Conservation (phyloP, 495 filamentous ascomycete species). For the Trichoderma reesei region DNA sequence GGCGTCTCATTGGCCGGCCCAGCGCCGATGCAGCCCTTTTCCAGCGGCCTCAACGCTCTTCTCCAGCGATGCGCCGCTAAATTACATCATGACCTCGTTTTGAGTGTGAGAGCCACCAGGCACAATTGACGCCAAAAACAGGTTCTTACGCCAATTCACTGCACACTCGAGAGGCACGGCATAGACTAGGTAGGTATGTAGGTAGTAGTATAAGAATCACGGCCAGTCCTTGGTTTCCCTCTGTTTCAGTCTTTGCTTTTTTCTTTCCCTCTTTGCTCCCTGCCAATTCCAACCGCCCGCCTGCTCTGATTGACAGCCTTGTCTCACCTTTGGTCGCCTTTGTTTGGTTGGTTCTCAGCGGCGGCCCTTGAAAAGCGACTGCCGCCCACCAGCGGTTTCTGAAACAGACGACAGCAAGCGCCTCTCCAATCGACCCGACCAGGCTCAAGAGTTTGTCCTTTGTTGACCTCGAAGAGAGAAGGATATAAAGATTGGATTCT, state of each 20-base stretch:
- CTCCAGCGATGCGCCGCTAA: background rate
- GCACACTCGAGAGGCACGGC: background rate
- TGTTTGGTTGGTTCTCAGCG: conserved; percentile 1
- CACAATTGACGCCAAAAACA: background rate
- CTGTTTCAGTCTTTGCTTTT: background rate
- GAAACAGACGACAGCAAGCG: conserved; percentile 9
- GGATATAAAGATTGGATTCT: background rate
- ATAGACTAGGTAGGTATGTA: background rate
- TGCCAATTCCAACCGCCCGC: background rate
- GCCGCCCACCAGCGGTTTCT: background rate
- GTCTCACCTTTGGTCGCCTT: background rate
- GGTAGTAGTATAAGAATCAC: background rate
- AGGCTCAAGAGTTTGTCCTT: background rate
- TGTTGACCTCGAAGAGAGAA: background rate
- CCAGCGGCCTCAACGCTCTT: background rate
- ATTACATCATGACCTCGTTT: background rate
- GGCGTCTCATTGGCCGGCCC: background rate
- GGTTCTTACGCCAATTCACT: conserved; percentile 5
- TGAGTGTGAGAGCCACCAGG: background rate
- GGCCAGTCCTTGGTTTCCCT: background rate
- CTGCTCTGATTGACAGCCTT: background rate
- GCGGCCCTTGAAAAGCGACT: background rate
- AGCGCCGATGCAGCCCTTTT: background rate
- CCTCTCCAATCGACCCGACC: background rate
- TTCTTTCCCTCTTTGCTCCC: background rate